Conservation (phyloP, 2,329 filamentous ascomycete species). For the Remersonia thermophila region DNA sequence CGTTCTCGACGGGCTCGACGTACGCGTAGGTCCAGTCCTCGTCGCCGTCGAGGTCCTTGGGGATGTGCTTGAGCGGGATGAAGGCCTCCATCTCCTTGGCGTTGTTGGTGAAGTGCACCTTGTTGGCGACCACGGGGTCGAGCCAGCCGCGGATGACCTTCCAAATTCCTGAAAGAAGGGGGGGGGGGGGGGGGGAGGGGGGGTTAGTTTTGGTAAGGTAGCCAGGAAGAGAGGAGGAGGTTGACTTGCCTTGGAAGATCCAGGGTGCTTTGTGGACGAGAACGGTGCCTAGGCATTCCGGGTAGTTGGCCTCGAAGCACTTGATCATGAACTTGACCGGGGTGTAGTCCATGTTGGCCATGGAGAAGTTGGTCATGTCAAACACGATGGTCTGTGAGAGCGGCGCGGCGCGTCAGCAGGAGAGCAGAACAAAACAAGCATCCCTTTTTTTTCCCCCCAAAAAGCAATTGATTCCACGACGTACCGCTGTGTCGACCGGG, state of each 20-base stretch:
- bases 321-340: conserved; percentile 99
- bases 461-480: too few relatives aligned
- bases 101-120: conserved; percentile 86
- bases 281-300: conserved; percentile 78
- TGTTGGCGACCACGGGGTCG: conserved; percentile 87
- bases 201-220: not conserved
- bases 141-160: conserved; percentile 92
- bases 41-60: conserved; percentile 73
- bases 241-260: conserved; percentile 77
- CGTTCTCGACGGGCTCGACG: conserved; percentile 58
- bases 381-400: conserved; percentile 67
- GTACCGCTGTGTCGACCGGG: conserved; percentile 82
- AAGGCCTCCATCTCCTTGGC: conserved; percentile 66
- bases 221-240: conserved; percentile 1
- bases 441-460: too few relatives aligned
- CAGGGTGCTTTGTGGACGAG: conserved; percentile 94
- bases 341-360: conserved; percentile 97
- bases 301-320: conserved; percentile 97
- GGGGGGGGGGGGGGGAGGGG: not conserved
- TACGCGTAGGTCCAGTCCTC: conserved; percentile 80
- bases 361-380: conserved; percentile 86
- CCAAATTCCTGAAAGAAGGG: conserved; percentile 61
- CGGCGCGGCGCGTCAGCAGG: conserved; percentile 3
- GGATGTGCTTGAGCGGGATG: conserved; percentile 57
- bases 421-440: conserved; percentile 9